Evolutionary conservation across 768 basidiomycete species (phyloP).

Genomic region (Tulasnella sp.): DNA sequence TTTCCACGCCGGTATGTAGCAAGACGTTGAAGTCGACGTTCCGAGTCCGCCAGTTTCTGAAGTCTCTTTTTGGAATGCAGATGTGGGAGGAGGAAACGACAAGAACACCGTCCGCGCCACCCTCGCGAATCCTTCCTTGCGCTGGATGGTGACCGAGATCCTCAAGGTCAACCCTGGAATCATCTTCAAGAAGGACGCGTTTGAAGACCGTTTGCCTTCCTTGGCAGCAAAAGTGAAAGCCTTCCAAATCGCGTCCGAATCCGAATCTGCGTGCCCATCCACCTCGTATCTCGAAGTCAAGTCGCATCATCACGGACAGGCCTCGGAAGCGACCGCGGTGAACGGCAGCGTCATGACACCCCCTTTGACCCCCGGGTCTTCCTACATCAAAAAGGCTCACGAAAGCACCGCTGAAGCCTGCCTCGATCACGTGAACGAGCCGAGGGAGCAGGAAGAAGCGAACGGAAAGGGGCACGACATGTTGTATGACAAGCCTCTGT

Average conservation of each 20-base stretch:
- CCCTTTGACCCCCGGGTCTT: neutral
- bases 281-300: neutral
- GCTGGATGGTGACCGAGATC: conserved; percentile 41
- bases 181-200: conserved; percentile 48
- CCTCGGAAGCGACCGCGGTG: neutral
- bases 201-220: neutral
- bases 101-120: neutral
- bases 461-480: neutral
- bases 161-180: conserved; percentile 55
- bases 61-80: neutral
- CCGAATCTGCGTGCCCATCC: too few relatives aligned
- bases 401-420: neutral
- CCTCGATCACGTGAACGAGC: neutral
- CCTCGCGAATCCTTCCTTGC: conserved; percentile 36
- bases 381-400: neutral
- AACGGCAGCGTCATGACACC: neutral
- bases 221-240: neutral
- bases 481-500: neutral
- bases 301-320: neutral
- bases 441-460: neutral
- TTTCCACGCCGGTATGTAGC: conserved; percentile 34
- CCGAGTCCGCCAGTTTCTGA: neutral
- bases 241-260: too few relatives aligned
- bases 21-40: neutral
- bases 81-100: conserved; percentile 36